Percentiles rank a stretch among this genome's conserved stretches.
phyloP scores from a whole-genome alignment of 805 yeast species.

The Candida nanaspora region DNA sequence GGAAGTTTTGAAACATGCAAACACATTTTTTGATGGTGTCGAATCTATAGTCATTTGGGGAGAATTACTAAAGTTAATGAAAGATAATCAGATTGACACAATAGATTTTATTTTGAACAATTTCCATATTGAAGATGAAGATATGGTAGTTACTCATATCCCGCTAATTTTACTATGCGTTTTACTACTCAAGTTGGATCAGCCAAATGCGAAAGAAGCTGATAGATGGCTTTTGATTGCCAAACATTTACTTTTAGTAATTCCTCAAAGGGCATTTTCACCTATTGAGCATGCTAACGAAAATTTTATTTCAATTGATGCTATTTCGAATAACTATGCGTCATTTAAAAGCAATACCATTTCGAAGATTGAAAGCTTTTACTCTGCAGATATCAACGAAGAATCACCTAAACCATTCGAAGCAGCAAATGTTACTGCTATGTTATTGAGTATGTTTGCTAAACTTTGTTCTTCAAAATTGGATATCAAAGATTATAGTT shows the following conservation, averaged over 20 bases:
- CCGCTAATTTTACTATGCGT: slow-evolving; percentile 59
- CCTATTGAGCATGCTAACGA: slow-evolving; percentile 40
- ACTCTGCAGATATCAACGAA: slow-evolving; percentile 3
- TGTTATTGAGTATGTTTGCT: slow-evolving; percentile 28
- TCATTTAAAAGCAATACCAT: slow-evolving; percentile 7
- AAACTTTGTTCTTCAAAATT: slow-evolving; percentile 12
- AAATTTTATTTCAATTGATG: slow-evolving; percentile 4
- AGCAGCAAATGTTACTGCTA: slow-evolving; percentile 36
- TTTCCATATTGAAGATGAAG: slow-evolving; percentile 82
- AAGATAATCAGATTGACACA: slow-evolving; percentile 35
- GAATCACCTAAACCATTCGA: slow-evolving; percentile 28
- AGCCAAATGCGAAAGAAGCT: slow-evolving; percentile 2
- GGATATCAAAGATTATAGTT: slow-evolving; percentile 11
- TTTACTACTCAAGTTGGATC: slow-evolving; percentile 21
- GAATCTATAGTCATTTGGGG: slow-evolving; percentile 80
- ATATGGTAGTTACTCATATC: slow-evolving; percentile 67
- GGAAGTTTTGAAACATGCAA: slow-evolving; percentile 51
- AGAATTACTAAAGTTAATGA: slow-evolving; percentile 40
- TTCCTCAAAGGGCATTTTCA: slow-evolving; percentile 59
- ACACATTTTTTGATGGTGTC: slow-evolving; percentile 75
- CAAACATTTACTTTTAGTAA: slow-evolving; percentile 36
- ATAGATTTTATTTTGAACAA: slow-evolving; percentile 52
- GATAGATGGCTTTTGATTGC: slow-evolving; percentile 34
- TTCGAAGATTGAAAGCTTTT: slow-evolving; percentile 11
- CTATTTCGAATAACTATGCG: slow-evolving; percentile 4